Evolutionary conservation across 768 basidiomycete genomes (phyloP).

Genomic region (Naganishia randhawae): DNA sequence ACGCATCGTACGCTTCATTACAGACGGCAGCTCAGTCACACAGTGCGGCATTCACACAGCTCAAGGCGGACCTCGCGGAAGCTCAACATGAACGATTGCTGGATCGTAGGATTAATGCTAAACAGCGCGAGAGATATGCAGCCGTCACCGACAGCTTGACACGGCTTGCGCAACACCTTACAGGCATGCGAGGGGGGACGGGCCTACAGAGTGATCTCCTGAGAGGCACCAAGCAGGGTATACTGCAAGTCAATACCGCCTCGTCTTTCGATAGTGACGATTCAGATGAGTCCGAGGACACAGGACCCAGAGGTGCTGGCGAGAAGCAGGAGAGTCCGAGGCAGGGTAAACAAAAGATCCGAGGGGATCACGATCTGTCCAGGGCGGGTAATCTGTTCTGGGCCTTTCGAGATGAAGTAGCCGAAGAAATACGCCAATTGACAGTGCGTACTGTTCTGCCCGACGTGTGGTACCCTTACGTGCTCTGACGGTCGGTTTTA

Average conservation of each 20-base stretch:
- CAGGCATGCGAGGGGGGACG: slow-evolving; percentile 78
- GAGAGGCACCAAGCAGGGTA: slow-evolving; percentile 54
- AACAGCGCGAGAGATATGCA: slow-evolving; percentile 64
- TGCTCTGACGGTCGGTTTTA: background rate
- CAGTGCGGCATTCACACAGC: slow-evolving; percentile 79
- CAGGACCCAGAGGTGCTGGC: background rate
- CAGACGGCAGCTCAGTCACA: slow-evolving; percentile 78
- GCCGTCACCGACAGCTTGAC: slow-evolving; percentile 83
- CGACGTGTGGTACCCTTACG: background rate
- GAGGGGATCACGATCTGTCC: slow-evolving; percentile 10
- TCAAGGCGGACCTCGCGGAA: slow-evolving; percentile 80
- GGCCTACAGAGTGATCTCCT: slow-evolving; percentile 77
- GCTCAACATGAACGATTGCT: slow-evolving; percentile 76
- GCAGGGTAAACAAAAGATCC: slow-evolving; percentile 39
- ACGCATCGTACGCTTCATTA: slow-evolving; percentile 51
- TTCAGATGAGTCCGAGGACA: background rate
- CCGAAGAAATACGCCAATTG: slow-evolving; percentile 41
- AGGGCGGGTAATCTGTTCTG: slow-evolving; percentile 44
- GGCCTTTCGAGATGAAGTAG: slow-evolving; percentile 45
- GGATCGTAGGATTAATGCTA: slow-evolving; percentile 50
- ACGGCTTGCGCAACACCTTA: slow-evolving; percentile 87
- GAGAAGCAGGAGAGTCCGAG: background rate
- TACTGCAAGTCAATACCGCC: slow-evolving; percentile 19
- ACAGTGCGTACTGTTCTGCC: slow-evolving; percentile 41
- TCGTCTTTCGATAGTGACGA: slow-evolving; percentile 13